Evolutionary conservation across 108 stramenopile species (phyloP).

Genomic region (Ochromonas danica): DNA sequence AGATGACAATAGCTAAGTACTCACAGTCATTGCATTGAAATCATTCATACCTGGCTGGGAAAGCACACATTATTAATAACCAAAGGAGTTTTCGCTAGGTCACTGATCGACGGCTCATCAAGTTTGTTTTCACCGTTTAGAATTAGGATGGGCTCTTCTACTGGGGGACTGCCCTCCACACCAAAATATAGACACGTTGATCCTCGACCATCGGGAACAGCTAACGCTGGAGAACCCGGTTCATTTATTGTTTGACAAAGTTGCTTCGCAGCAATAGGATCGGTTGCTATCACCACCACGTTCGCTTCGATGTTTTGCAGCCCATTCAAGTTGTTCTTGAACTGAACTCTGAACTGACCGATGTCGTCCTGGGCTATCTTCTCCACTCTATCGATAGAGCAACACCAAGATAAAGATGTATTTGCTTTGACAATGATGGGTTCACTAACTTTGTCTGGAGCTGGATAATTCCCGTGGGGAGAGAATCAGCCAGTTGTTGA

Average conservation of each 20-base stretch:
- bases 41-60: background rate
- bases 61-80: background rate
- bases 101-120: background rate
- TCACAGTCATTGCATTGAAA: too few relatives aligned
- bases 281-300: slow-evolving; percentile 31
- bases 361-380: too few relatives aligned
- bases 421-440: too few relatives aligned
- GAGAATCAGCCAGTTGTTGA: slow-evolving; percentile 38
- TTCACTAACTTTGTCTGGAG: slow-evolving; percentile 21
- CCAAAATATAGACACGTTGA: background rate
- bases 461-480: slow-evolving; percentile 40
- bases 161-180: background rate
- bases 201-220: too few relatives aligned
- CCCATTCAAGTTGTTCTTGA: too few relatives aligned
- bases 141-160: slow-evolving; percentile 40
- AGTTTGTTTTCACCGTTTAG: slow-evolving; percentile 47
- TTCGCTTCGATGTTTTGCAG: too few relatives aligned
- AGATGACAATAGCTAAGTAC: too few relatives aligned
- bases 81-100: background rate
- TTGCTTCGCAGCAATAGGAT: background rate
- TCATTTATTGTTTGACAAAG: too few relatives aligned
- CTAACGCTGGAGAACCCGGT: too few relatives aligned
- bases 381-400: too few relatives aligned
- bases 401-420: too few relatives aligned
- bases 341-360: too few relatives aligned